Base-by-base conservation (phyloP, 257 asterid species). In the Eucommia ulmoides region DNA sequence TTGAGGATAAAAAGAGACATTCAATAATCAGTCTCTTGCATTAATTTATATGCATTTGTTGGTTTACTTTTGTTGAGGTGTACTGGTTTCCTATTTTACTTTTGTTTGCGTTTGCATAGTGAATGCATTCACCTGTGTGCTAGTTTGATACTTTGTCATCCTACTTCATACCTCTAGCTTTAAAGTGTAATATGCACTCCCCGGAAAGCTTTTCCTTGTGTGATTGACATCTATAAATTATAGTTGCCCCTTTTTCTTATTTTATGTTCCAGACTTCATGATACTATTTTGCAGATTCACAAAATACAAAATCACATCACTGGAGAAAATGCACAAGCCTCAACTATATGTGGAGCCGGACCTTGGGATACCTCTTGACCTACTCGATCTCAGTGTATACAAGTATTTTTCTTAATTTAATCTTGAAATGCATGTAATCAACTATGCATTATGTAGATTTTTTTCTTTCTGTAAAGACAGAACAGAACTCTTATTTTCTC, bases 281-380 rank as follows among this genome's bases (percentile, higher is more conserved):
- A 42, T 42, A 1, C 48, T 29, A 5, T 42, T 56, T 26, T 78
- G 74, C 88, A 89, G 98, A 77, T 80, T 85, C 68, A 72, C 89
- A 51, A 85, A 82, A 63, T 89, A 89, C 70, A 55, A 77, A 51
- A 76, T 74, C 41, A 85, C 96, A 16, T 82, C 94, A 18, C 62
- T 89, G 84, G 98, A 89, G 85, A 89, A 89, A 66, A 62, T 74
- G 56, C 89, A 93, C 88, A 89, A 89, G 68, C 96, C 98, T 53
- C 88, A 76, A 65, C 74, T 89, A 33, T 63, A 89, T 41, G 91
- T 89, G 57, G 96, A 89, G 60, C 98, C 98, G 23, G 98, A 89
- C 74, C 81, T 89, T 23, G 98, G 96, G 60, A 89, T 85, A 63
- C 96, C 98, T 1, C 82, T 85, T 41, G 98, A 89, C 74, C 84